These are phyloP conservation scores for Trichoderma asperelloides DNA, from an alignment of 495 filamentous ascomycete species.

Conservation along the genomic window DNA sequence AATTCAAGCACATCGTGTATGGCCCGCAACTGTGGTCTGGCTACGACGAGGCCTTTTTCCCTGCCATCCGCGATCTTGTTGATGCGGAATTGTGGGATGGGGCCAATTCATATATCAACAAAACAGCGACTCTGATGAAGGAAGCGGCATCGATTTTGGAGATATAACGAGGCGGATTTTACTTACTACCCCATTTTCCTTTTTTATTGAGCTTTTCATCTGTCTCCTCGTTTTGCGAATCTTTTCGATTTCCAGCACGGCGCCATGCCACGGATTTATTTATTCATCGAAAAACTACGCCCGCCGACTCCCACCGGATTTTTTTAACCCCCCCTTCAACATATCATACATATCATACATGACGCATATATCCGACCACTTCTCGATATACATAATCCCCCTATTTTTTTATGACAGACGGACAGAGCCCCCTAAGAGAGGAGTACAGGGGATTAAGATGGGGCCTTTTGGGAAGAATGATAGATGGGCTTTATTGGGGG, in stretches of 20 bases:
- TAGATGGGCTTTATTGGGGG: neutral
- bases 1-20: slow-evolving; percentile 91
- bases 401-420: neutral
- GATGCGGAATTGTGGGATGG: slow-evolving; percentile 59
- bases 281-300: too few relatives aligned
- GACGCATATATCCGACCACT: neutral
- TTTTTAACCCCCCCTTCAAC: neutral
- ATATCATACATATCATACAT: neutral
- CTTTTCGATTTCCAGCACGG: neutral
- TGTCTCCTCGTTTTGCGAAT: neutral
- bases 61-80: slow-evolving; percentile 74
- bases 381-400: neutral
- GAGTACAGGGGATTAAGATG: neutral
- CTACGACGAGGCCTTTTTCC: slow-evolving; percentile 70
- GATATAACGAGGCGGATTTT: neutral
- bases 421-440: neutral
- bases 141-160: slow-evolving; percentile 40
- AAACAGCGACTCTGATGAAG: slow-evolving; percentile 58
- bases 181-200: neutral
- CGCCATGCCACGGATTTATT: too few relatives aligned
- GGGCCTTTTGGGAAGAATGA: neutral
- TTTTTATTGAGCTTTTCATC: neutral
- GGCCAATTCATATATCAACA: slow-evolving; percentile 62
- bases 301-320: too few relatives aligned
- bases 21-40: slow-evolving; percentile 74